phyloP scores from a whole-genome alignment of 73 alveolate species.

The Halteria grandinella region DNA sequence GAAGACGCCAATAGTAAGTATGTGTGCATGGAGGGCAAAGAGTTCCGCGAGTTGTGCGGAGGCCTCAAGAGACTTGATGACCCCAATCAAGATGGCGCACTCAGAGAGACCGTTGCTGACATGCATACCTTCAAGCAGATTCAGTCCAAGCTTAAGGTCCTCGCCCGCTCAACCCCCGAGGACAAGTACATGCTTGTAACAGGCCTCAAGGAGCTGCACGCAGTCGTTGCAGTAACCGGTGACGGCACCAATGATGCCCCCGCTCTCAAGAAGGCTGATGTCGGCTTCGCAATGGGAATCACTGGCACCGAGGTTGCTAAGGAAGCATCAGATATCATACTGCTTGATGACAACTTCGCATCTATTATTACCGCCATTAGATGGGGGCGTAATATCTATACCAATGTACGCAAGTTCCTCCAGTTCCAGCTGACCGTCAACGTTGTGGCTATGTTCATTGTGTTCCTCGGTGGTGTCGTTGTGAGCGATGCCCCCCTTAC shows the following conservation, averaged over 20 bases:
- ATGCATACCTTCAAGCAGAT: conserved; percentile 77
- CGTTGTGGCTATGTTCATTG: conserved; percentile 82
- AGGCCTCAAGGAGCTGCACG: conserved; percentile 84
- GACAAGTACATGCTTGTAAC: conserved; percentile 91
- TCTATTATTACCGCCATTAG: conserved; percentile 79
- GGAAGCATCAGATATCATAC: conserved; percentile 91
- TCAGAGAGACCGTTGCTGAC: conserved; percentile 23
- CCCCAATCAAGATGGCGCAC: neutral
- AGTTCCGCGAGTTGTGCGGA: conserved; percentile 75
- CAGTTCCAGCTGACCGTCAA: conserved; percentile 86
- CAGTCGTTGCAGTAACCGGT: conserved; percentile 97
- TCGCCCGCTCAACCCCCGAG: conserved; percentile 95
- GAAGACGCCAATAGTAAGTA: conserved; percentile 66
- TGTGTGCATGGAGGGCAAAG: conserved; percentile 87
- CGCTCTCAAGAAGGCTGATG: conserved; percentile 91
- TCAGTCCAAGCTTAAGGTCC: conserved; percentile 76
- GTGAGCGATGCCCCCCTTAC: conserved; percentile 78
- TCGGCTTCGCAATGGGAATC: conserved; percentile 95
- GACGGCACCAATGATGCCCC: conserved; percentile 98
- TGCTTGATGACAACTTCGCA: conserved; percentile 81
- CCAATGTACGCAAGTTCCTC: conserved; percentile 80
- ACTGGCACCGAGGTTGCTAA: conserved; percentile 95
- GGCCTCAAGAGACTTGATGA: conserved; percentile 60
- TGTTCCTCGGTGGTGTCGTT: conserved; percentile 82
- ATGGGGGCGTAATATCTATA: conserved; percentile 89